Conservation (phyloP, 768 basidiomycete genomes). For the Tricholoma terreum region DNA sequence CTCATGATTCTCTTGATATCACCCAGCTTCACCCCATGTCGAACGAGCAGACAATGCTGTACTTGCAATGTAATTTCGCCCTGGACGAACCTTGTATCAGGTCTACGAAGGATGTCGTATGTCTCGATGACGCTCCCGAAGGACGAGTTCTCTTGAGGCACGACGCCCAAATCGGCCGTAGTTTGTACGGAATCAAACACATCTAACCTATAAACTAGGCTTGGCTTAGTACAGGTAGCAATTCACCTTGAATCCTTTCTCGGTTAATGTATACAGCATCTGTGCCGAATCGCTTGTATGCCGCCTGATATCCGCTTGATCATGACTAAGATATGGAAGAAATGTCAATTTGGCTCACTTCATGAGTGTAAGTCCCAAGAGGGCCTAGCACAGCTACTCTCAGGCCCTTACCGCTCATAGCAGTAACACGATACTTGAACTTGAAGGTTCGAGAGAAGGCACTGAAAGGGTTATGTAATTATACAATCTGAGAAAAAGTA, state of each 20-base stretch:
- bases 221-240: background rate
- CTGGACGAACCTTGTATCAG: conserved; percentile 47
- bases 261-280: conserved; percentile 31
- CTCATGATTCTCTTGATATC: conserved; percentile 63
- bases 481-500: background rate
- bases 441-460: background rate
- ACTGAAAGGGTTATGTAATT: background rate
- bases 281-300: conserved; percentile 35
- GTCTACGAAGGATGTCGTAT: conserved; percentile 59
- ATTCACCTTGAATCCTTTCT: conserved; percentile 33
- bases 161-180: conserved; percentile 49
- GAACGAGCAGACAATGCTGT: conserved; percentile 68
- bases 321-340: background rate
- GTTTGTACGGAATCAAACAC: conserved; percentile 53
- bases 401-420: background rate
- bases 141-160: conserved; percentile 80
- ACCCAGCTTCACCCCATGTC: conserved; percentile 50
- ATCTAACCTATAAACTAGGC: conserved; percentile 36
- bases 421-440: background rate
- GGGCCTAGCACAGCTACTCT: conserved; percentile 62
- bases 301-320: conserved; percentile 30
- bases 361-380: conserved; percentile 69
- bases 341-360: conserved; percentile 21
- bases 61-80: conserved; percentile 61
- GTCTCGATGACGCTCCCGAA: conserved; percentile 75